Evolutionary conservation across 2,329 filamentous ascomycete species (phyloP).

Genomic region (Pseudocercospora eumusae): DNA sequence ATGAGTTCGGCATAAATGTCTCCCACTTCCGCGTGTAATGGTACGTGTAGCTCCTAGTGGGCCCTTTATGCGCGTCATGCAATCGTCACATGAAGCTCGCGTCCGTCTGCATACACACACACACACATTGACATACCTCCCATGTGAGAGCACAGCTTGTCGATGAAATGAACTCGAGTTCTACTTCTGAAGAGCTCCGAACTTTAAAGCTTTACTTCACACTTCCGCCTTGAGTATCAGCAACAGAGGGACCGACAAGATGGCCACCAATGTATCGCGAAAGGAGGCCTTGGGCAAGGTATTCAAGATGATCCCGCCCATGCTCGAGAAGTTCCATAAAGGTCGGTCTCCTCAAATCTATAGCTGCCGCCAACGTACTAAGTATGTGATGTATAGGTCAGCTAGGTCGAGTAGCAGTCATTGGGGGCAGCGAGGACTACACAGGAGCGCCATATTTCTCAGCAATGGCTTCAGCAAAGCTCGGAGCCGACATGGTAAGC

Average conservation of each 20-base stretch:
- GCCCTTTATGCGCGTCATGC: constrained; percentile 10
- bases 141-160: neutral
- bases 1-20: neutral
- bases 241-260: constrained; percentile 29
- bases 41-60: too few species aligned
- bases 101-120: neutral
- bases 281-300: constrained; percentile 77
- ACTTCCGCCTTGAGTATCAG: neutral
- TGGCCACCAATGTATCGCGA: constrained; percentile 60
- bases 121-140: neutral
- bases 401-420: constrained; percentile 85
- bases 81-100: constrained; percentile 1
- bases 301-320: constrained; percentile 86
- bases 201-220: neutral
- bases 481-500: constrained; percentile 87
- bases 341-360: constrained; percentile 54
- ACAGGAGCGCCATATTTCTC: constrained; percentile 98
- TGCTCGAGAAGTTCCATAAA: constrained; percentile 96
- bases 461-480: constrained; percentile 87
- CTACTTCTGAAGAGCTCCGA: neutral
- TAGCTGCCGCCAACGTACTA: too few species aligned
- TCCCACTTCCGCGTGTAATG: neutral
- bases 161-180: neutral
- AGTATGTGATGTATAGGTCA: constrained; percentile 71
- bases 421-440: constrained; percentile 94